A percentile compares a stretch with the other conserved stretches of the same genome.
These are phyloP conservation scores for Colletotrichum spaethianum DNA, from an alignment of 2,329 filamentous ascomycete species.

Conservation along the genomic window DNA sequence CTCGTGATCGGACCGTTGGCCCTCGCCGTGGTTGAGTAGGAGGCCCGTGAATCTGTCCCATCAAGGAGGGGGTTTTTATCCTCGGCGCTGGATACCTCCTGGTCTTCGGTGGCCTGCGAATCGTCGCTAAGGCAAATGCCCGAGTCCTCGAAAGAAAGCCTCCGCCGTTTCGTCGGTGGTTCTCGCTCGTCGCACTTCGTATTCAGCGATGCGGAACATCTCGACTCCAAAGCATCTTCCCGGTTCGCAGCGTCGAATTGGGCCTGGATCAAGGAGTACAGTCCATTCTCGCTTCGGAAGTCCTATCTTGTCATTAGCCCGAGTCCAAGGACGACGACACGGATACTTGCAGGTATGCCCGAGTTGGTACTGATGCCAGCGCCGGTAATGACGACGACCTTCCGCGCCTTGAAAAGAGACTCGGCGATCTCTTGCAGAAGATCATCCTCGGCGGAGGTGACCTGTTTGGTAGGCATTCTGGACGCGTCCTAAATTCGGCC, in stretches of 20 bases:
- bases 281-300: slow-evolving; percentile 79
- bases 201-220: slow-evolving; percentile 24
- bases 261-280: slow-evolving; percentile 80
- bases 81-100: neutral
- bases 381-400: slow-evolving; percentile 80
- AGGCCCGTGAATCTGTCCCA: neutral
- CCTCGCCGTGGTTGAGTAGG: neutral
- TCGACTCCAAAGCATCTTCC: neutral
- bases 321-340: neutral
- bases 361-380: slow-evolving; percentile 84
- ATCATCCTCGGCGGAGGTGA: slow-evolving; percentile 65
- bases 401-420: slow-evolving; percentile 73
- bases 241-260: slow-evolving; percentile 71
- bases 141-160: slow-evolving; percentile 46
- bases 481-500: slow-evolving; percentile 29
- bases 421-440: slow-evolving; percentile 77
- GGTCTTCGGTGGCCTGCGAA: neutral
- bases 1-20: slow-evolving; percentile 1
- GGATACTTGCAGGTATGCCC: slow-evolving; percentile 75
- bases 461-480: slow-evolving; percentile 72
- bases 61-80: neutral
- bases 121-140: slow-evolving; percentile 34
- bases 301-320: slow-evolving; percentile 62
- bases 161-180: slow-evolving; percentile 52
- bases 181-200: slow-evolving; percentile 38